Conservation (phyloP, 768 basidiomycete species). For the Collybia nuda region DNA sequence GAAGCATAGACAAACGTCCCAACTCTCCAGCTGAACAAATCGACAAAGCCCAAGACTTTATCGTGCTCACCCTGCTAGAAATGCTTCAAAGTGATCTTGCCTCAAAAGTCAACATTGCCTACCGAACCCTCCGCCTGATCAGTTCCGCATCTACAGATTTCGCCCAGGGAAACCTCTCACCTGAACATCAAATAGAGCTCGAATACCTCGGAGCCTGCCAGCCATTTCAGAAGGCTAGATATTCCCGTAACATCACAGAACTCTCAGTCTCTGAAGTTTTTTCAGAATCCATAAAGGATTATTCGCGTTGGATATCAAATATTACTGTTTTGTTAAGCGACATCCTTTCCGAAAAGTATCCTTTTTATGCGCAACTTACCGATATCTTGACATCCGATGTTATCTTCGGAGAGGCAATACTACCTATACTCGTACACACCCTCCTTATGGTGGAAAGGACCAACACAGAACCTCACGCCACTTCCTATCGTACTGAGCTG, state of each 20-base stretch:
- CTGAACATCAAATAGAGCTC: constrained; percentile 44
- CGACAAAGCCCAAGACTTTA: constrained; percentile 36
- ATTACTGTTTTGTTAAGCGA: constrained; percentile 60
- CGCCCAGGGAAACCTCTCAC: constrained; percentile 21
- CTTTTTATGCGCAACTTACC: constrained; percentile 69
- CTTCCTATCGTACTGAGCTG: constrained; percentile 27
- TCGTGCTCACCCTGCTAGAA: constrained; percentile 50
- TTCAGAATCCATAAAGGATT: constrained; percentile 45
- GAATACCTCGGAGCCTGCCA: constrained; percentile 48
- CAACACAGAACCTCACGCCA: constrained; percentile 16
- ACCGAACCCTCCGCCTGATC: constrained; percentile 62
- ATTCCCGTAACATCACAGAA: constrained; percentile 35
- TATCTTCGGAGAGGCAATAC: constrained; percentile 60
- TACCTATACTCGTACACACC: constrained; percentile 77
- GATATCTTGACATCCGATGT: constrained; percentile 55
- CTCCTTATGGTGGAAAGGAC: constrained; percentile 42
- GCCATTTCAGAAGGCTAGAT: constrained; percentile 28
- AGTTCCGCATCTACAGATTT: constrained; percentile 41
- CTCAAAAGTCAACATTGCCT: constrained; percentile 54
- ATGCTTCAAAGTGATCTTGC: constrained; percentile 57
- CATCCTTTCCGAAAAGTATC: constrained; percentile 48
- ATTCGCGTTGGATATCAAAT: constrained; percentile 60
- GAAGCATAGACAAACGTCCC: constrained; percentile 18
- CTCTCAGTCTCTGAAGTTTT: constrained; percentile 31
- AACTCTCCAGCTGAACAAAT: constrained; percentile 23